Evolutionary conservation across 345 rosid species (phyloP), one percentile per base, ranked within the genome.

Genomic region (Durio zibethinus): DNA sequence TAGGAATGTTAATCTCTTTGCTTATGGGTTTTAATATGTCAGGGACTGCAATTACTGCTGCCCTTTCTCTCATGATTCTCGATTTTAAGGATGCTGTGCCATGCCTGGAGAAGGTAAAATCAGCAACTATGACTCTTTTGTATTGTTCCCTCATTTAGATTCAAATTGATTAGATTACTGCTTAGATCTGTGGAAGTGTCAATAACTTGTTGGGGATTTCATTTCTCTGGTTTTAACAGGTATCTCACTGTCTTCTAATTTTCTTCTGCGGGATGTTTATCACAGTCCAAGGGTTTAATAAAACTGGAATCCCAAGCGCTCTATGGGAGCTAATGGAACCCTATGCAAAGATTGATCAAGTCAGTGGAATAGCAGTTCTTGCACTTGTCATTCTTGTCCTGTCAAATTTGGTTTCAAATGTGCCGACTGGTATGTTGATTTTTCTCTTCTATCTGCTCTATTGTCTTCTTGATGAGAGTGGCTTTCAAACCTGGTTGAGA

Each of bases 241-340:
- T 92, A 4, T 95, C 99, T 15, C 93, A 89, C 80, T 87, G 94
- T 5, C 94, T 93, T 50, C 47, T 93, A 76, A 79, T 90, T 4
- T 91, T 95, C 90, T 93, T 95, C 66, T 95, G 98, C 0, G 97
- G 99, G 40, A 91, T 93, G 98, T 91, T 93, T 63, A 85, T 95
- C 74, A 89, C 99, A 0, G 96, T 95, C 0, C 81, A 88, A 29
- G 98, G 98, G 65, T 95, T 95, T 72, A 91, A 93, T 78, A 88
- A 77, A 86, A 91, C 98, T 35, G 98, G 94, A 76, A 89, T 93
- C 72, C 98, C 97, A 2, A 90, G 89, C n/a, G 67, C 84, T 70
- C 62, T 93, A 5, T 94, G 98, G 97, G 92, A 93, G 53, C 27
- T 87, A 11, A 85, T 89, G 95, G 98, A 93, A 83, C 94, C 98